Evolutionary conservation across 495 filamentous ascomycete species (phyloP), one percentile per base, ranked within the genome.

Genomic region (Pyrenula aspistea): DNA sequence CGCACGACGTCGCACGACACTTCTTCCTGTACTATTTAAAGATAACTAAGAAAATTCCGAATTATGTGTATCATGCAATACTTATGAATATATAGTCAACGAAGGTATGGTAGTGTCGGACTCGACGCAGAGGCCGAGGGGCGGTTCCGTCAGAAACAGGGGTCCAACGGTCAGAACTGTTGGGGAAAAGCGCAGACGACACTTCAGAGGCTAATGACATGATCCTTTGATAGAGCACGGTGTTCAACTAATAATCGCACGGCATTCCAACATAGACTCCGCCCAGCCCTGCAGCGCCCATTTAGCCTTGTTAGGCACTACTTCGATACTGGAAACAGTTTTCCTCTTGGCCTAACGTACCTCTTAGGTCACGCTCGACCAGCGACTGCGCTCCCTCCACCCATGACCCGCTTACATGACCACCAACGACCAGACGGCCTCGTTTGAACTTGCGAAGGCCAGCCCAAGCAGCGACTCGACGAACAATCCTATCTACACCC

Each of bases 371-470:
- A 42, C 31, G 15, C 8, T 42, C 31, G 15, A 4, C 31, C 50
- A 67, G 64, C 64, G 55, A 67, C 47, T 63, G 57, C 57, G 64
- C 64, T 67, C 50, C 51, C 25, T 11, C 48, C 10, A 12, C 53
- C 20, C 47, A 54, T 65, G 59, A 65, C 53, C 54, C 53, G 63
- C 59, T 61, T 67, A 62, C 25, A 67, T 67, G 64, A 61, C 63
- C 54, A 63, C 50, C 22, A 55, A 62, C 52, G 56, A 47, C 15
- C 59, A 54, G 2, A 47, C 51, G 20, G 23, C 63, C 57, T 61
- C 58, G 20, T 36, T 59, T 22, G 63, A 52, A 42, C 54, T 36
- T 51, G 22, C 47, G 20, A 63, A 65, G 23, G 57, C 57, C 59
- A 59, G 49, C 21, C 57, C 55, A 12, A 63, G 60, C 12, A 61